Conservation (phyloP, 2,329 filamentous ascomycete genomes). For the Zymoseptoria crescenta region DNA sequence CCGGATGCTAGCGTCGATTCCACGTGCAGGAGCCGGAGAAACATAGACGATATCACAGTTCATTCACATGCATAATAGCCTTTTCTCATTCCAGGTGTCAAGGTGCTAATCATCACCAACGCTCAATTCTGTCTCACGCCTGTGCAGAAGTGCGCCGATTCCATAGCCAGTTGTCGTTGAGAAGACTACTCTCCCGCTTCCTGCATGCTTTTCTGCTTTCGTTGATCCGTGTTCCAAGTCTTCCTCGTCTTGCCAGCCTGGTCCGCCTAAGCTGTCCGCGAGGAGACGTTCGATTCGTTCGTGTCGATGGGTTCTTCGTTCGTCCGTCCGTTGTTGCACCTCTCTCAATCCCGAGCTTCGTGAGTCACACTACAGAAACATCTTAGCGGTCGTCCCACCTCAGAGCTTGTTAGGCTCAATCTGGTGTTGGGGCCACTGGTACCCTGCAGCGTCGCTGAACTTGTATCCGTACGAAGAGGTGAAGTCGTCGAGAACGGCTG, state of each 20-base stretch:
- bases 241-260: not conserved
- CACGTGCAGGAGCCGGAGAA: no score
- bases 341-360: not conserved
- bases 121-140: not conserved
- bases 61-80: not conserved
- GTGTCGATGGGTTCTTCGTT: not conserved
- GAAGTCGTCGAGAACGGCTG: conserved; percentile 94
- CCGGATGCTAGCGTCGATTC: not conserved
- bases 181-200: not conserved
- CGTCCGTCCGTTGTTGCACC: not conserved
- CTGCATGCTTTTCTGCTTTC: not conserved
- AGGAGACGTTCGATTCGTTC: not conserved
- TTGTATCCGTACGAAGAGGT: conserved; percentile 98
- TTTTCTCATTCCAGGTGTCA: not conserved
- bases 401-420: conserved; percentile 75
- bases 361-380: conserved; percentile 1
- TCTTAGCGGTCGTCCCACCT: not conserved
- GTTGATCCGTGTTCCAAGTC: not conserved
- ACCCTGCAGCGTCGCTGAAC: conserved; percentile 92
- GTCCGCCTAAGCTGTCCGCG: not conserved
- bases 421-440: conserved; percentile 79
- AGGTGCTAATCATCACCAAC: not conserved
- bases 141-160: not conserved
- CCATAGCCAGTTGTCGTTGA: not conserved
- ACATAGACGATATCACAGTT: no score